These are phyloP conservation scores for Pleurotus ostreatus DNA, from an alignment of 768 basidiomycete genomes.

Conservation along the genomic window DNA sequence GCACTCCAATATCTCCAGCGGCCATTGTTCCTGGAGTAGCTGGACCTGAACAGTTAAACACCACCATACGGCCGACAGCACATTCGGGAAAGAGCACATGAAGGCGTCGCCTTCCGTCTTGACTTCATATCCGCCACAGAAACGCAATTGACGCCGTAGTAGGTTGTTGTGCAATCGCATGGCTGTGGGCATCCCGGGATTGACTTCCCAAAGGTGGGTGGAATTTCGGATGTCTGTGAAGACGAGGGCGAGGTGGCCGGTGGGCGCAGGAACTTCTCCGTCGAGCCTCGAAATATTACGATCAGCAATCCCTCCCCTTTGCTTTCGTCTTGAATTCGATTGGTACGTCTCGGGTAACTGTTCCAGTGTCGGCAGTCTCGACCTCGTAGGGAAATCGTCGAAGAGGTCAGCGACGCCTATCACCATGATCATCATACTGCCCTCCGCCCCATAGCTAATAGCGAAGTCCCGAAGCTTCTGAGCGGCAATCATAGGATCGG, in stretches of 20 bases:
- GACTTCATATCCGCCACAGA: constrained; percentile 96
- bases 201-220: constrained; percentile 93
- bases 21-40: constrained; percentile 83
- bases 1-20: constrained; percentile 87
- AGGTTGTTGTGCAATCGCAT: constrained; percentile 88
- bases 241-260: constrained; percentile 85
- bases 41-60: constrained; percentile 81
- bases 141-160: constrained; percentile 78
- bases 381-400: constrained; percentile 33
- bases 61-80: constrained; percentile 87
- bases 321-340: constrained; percentile 3
- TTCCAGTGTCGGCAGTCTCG: constrained; percentile 43
- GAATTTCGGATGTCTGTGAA: constrained; percentile 99
- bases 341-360: constrained; percentile 27
- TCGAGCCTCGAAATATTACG: constrained; percentile 60
- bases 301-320: constrained; percentile 52
- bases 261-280: constrained; percentile 79
- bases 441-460: constrained; percentile 92
- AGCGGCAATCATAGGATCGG: constrained; percentile 73
- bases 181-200: constrained; percentile 91
- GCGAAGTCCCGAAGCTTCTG: constrained; percentile 97
- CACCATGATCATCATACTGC: constrained; percentile 98
- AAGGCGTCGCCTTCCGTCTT: constrained; percentile 99
- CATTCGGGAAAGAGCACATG: constrained; percentile 95
- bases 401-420: constrained; percentile 80